phyloP scores from a whole-genome alignment of 2,329 filamentous ascomycete genomes.

The Aspergillus udagawae region DNA sequence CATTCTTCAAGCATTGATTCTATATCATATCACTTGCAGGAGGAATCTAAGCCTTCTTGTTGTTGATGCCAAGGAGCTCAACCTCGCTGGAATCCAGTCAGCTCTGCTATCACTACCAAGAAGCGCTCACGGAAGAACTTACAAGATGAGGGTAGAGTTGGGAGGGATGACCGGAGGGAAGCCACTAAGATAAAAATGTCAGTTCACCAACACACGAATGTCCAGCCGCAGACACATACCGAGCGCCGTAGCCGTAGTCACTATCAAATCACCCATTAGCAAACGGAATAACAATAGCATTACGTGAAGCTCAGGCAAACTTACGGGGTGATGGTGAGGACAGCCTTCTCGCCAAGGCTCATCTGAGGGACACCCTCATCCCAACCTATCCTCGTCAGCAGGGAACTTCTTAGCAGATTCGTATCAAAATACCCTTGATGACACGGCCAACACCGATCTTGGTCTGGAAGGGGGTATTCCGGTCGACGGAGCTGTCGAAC shows the following conservation, averaged over 20 bases:
- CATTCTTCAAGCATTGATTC: neutral
- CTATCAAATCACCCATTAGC: conserved; percentile 18
- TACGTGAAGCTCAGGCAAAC: conserved; percentile 19
- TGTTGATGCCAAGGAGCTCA: neutral
- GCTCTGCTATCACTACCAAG: neutral
- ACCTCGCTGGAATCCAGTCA: neutral
- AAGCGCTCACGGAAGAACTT: conserved; percentile 41
- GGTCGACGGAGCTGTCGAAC: conserved; percentile 75
- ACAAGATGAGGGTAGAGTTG: conserved; percentile 76
- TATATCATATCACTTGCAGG: neutral
- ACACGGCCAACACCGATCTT: conserved; percentile 78
- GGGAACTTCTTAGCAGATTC: neutral
- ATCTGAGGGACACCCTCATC: conserved; percentile 81
- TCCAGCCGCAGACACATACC: conserved; percentile 27
- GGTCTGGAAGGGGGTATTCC: conserved; percentile 67
- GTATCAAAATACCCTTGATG: conserved; percentile 66
- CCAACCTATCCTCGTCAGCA: conserved; percentile 52
- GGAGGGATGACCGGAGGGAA: conserved; percentile 75
- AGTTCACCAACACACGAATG: neutral
- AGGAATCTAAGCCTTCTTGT: neutral
- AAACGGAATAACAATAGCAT: neutral
- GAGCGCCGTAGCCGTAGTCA: conserved; percentile 39
- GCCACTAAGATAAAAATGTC: conserved; percentile 51
- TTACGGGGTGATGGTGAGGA: conserved; percentile 74
- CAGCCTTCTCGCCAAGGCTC: conserved; percentile 86